Base-by-base conservation (phyloP, 768 basidiomycete genomes). In the Kwoniella sp. region DNA sequence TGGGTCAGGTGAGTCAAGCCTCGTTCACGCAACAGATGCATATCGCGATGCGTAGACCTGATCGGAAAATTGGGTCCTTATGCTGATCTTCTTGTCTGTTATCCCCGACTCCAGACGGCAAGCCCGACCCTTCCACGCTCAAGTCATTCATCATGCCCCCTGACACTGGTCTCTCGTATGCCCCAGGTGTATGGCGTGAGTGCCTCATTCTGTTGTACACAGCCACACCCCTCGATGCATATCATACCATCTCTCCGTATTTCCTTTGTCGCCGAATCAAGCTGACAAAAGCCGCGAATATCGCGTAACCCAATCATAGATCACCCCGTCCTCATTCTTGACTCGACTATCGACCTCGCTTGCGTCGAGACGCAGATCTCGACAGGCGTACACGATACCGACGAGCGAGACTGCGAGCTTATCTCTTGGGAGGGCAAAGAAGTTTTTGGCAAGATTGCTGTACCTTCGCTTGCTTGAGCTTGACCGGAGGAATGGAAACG, bases 281-380 rank as follows among this genome's bases (percentile, higher is more conserved):
- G 24, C 37, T 29, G 44, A 25, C 15, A 25, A n/a, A n/a, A n/a
- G n/a, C n/a, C n/a, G n/a, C n/a, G n/a, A n/a, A n/a, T n/a, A n/a
- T n/a, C n/a, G n/a, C n/a, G n/a, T n/a, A n/a, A n/a, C n/a, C n/a
- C n/a, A n/a, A n/a, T 5, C 21, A 24, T 13, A 94, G 92, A 97
- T 81, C 93, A 96, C 83, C 93, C 95, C 1, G 90, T 95, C 86
- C 87, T 92, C 15, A 66, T 74, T 8, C 65, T 77, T 15, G 77
- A 72, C 54, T 64, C 70, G 33, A 64, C 77, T 27, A 69, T 79
- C 29, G 81, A 82, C 58, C 79, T 82, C 60, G 79, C 90, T 9
- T 98, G 95, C 73, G 86, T 98, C 9, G 95, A 97, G 80, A 91
- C 92, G 24, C 94, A 98, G 79, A 87, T 95, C 57, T 92, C 92